phyloP scores from a whole-genome alignment of 2,329 filamentous ascomycete genomes.

The Beauveria bassiana region DNA sequence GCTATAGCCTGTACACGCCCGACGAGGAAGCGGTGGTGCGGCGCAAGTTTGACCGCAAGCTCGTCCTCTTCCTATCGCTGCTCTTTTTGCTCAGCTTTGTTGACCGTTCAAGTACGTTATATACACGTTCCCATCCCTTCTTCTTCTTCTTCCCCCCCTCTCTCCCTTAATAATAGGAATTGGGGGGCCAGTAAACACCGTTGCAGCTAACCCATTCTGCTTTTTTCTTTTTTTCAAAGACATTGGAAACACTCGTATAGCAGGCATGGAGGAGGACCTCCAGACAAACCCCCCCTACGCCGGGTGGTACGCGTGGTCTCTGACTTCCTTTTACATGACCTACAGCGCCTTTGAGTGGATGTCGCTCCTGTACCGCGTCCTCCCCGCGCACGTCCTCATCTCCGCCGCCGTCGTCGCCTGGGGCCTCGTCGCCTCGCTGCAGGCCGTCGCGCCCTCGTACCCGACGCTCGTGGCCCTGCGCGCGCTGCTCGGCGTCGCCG shows the following conservation, averaged over 20 bases:
- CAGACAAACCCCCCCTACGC: conserved; percentile 38
- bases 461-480: conserved; percentile 48
- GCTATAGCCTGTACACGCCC: conserved; percentile 38
- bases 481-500: conserved; percentile 51
- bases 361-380: conserved; percentile 51
- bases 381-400: conserved; percentile 55
- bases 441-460: conserved; percentile 58
- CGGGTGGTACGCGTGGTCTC: conserved; percentile 52
- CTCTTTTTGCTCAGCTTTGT: conserved; percentile 81
- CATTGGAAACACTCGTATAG: conserved; percentile 56
- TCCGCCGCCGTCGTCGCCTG: conserved; percentile 62
- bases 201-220: no score
- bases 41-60: conserved; percentile 64
- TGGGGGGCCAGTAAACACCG: neutral
- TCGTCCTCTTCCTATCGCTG: conserved; percentile 74
- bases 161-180: neutral
- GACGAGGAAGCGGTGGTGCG: conserved; percentile 69
- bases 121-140: no score
- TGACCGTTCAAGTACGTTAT: conserved; percentile 67
- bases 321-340: conserved; percentile 54
- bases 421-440: conserved; percentile 71
- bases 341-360: conserved; percentile 61
- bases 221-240: conserved; percentile 37
- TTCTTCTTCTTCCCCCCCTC: no score
- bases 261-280: conserved; percentile 55